These are phyloP conservation scores for Cucumis cinereus DNA, from an alignment of 306 rosid species.

Conservation along the genomic window DNA sequence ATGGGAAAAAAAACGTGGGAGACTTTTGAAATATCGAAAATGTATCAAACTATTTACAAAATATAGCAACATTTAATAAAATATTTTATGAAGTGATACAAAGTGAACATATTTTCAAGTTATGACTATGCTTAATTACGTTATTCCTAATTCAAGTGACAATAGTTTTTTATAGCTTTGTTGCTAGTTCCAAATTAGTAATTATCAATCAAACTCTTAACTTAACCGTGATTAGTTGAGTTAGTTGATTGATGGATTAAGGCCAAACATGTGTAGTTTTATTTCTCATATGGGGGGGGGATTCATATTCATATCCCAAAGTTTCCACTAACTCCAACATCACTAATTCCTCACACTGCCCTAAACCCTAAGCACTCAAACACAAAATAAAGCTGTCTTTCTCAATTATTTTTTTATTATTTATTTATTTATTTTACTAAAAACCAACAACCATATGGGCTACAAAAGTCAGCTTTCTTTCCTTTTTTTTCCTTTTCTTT, in stretches of 20 bases:
- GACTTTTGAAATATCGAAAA: no score
- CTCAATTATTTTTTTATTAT: neutral
- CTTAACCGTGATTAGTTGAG: no score
- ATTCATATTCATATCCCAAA: neutral
- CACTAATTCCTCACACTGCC: neutral
- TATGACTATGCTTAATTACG: no score
- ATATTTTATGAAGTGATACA: no score
- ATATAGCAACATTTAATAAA: no score
- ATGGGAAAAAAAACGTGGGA: no score
- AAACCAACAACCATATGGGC: neutral
- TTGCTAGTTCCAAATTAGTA: no score
- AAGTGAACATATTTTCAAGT: no score
- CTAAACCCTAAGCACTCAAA: neutral
- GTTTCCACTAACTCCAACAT: neutral
- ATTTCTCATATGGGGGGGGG: neutral
- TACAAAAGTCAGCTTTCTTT: constrained; percentile 4
- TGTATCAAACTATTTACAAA: no score
- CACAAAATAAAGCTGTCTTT: neutral
- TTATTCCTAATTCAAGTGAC: no score
- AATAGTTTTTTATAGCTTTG: no score
- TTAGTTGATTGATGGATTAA: neutral
- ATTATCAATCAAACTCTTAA: no score
- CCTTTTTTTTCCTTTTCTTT: neutral
- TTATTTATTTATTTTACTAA: neutral
- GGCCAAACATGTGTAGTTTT: neutral